Evolutionary conservation across 495 filamentous ascomycete species (phyloP).

Genomic region (Aspergillus incahuasiensis): DNA sequence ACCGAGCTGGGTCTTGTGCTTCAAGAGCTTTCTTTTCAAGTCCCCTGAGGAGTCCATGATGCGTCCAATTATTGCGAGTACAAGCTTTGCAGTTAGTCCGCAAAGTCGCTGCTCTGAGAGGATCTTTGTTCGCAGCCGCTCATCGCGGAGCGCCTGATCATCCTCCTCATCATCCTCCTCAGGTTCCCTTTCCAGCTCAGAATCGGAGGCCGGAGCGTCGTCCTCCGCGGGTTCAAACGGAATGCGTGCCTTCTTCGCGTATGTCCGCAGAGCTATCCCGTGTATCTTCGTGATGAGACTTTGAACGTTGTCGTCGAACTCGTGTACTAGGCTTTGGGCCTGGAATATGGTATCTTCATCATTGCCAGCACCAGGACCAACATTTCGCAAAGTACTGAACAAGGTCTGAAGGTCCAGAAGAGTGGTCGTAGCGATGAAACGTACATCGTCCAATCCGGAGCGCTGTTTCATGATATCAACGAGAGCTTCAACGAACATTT

Average conservation of each 20-base stretch:
- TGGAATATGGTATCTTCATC: conserved; percentile 46
- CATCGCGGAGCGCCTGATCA: conserved; percentile 45
- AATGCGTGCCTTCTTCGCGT: conserved; percentile 63
- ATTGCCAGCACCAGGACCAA: conserved; percentile 35
- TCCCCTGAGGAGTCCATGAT: conserved; percentile 64
- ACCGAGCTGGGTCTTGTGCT: conserved; percentile 65
- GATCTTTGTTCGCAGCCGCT: conserved; percentile 56
- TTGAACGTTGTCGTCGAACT: conserved; percentile 55
- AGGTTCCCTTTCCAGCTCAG: conserved; percentile 43
- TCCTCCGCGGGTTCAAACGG: conserved; percentile 66
- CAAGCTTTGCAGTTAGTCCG: conserved; percentile 75
- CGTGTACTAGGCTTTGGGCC: conserved; percentile 58
- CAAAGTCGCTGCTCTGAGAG: conserved; percentile 79
- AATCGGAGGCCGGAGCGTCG: conserved; percentile 52
- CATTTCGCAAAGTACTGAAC: conserved; percentile 64
- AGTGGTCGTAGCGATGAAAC: conserved; percentile 65
- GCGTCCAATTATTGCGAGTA: conserved; percentile 69
- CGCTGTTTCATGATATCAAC: conserved; percentile 58
- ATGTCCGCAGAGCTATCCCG: conserved; percentile 64
- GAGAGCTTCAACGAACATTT: conserved; percentile 55
- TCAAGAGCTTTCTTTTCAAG: conserved; percentile 57
- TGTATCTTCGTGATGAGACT: conserved; percentile 68
- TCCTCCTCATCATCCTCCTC: conserved; percentile 56
- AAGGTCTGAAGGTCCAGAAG: conserved; percentile 78
- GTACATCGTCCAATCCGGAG: conserved; percentile 63